A percentile compares a stretch with the other conserved stretches of the same genome.
phyloP scores from a whole-genome alignment of 2,329 filamentous ascomycete genomes.

The Rhinocladiella similis region DNA sequence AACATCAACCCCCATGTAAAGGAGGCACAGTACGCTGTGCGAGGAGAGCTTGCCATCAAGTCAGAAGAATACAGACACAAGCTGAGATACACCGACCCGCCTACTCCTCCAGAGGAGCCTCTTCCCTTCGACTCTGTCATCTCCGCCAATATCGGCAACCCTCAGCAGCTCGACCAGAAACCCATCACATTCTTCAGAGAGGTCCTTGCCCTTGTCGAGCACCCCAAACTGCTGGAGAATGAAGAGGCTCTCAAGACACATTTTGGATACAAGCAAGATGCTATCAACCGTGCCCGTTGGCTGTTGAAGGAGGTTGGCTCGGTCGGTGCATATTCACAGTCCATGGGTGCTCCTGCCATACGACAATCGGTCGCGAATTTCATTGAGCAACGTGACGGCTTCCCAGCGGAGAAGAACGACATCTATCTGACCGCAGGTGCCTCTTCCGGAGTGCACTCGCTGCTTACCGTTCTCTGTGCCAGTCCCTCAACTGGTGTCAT shows the following conservation, averaged over 20 bases:
- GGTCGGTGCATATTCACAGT: conserved; percentile 95
- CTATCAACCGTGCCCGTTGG: conserved; percentile 77
- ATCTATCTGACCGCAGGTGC: conserved; percentile 92
- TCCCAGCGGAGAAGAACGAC: conserved; percentile 73
- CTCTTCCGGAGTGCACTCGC: conserved; percentile 90
- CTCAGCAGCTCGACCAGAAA: conserved; percentile 97
- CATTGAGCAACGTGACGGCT: conserved; percentile 89
- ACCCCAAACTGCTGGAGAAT: conserved; percentile 80
- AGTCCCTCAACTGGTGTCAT: conserved; percentile 76
- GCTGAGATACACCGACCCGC: conserved; percentile 52
- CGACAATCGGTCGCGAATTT: conserved; percentile 88
- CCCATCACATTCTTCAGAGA: conserved; percentile 99
- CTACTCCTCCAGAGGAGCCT: conserved; percentile 46
- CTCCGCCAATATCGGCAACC: conserved; percentile 98
- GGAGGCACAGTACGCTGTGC: conserved; percentile 91
- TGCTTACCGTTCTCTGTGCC: conserved; percentile 85
- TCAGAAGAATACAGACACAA: conserved; percentile 85
- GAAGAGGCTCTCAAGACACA: conserved; percentile 72
- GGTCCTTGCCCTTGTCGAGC: conserved; percentile 88
- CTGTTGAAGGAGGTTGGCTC: conserved; percentile 82
- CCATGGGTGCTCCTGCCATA: conserved; percentile 82
- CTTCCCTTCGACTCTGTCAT: conserved; percentile 90
- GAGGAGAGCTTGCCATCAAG: conserved; percentile 90
- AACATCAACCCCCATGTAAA: conserved; percentile 92
- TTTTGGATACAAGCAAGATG: conserved; percentile 87